Conservation (phyloP, 306 rosid species). For the Lotus japonicus region DNA sequence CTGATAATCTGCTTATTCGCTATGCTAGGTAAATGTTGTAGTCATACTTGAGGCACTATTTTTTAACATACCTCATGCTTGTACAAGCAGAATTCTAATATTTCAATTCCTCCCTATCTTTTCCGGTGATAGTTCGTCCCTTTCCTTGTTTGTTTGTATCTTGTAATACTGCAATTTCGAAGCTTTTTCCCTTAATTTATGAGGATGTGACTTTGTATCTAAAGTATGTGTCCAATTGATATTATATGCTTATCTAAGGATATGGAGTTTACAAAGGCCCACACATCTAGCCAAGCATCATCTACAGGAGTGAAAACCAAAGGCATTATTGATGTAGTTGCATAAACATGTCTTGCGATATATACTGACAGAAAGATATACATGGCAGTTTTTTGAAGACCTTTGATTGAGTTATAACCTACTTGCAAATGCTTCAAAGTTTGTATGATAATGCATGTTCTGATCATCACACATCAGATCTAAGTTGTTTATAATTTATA, state of each 20-base stretch:
- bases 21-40: constrained; percentile 58
- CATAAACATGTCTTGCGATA: neutral
- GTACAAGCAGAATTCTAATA: constrained; percentile 2
- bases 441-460: constrained; percentile 5
- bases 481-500: neutral
- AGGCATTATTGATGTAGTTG: neutral
- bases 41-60: constrained; percentile 5
- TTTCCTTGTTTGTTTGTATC: neutral
- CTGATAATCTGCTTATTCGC: constrained; percentile 88
- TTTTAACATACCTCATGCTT: constrained; percentile 13
- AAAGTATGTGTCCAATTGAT: neutral
- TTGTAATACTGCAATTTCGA: constrained; percentile 3
- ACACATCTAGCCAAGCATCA: constrained; percentile 1
- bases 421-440: constrained; percentile 13
- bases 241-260: neutral
- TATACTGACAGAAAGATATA: constrained; percentile 1
- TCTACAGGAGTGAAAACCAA: constrained; percentile 1
- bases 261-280: neutral
- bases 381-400: neutral
- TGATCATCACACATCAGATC: neutral
- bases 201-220: neutral
- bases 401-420: constrained; percentile 6
- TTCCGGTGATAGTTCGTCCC: neutral
- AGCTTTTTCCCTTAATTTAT: neutral
- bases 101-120: neutral